These are phyloP conservation scores for Scheffersomyces parashehatae DNA, from an alignment of 1,139 yeast species.

Conservation along the genomic window DNA sequence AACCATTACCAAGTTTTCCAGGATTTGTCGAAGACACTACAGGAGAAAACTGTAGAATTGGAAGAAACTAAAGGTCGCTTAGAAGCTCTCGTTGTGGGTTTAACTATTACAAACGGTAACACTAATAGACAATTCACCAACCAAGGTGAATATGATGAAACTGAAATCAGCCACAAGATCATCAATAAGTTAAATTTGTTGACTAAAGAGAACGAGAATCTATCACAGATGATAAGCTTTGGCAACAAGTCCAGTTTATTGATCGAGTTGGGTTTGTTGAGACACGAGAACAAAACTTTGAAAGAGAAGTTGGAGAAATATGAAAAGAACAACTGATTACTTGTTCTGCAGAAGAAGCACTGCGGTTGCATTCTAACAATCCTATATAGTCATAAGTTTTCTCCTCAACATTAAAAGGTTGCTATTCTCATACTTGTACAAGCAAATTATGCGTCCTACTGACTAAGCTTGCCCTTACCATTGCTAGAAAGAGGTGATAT, in stretches of 20 bases:
- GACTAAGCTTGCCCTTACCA: too few relatives aligned
- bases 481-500: too few relatives aligned
- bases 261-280: constrained; percentile 64
- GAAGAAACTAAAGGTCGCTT: constrained; percentile 60
- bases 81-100: constrained; percentile 56
- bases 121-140: constrained; percentile 29
- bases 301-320: constrained; percentile 4
- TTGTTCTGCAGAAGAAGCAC: too few relatives aligned
- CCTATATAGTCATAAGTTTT: too few relatives aligned
- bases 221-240: constrained; percentile 68
- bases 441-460: too few relatives aligned
- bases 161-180: constrained; percentile 76
- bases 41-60: constrained; percentile 54
- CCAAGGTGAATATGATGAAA: constrained; percentile 65
- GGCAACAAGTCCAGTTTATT: constrained; percentile 73
- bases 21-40: constrained; percentile 52
- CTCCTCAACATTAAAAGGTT: too few relatives aligned
- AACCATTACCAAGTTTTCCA: constrained; percentile 50
- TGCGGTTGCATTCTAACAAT: too few relatives aligned
- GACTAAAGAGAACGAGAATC: constrained; percentile 68
- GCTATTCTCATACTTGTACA: too few relatives aligned
- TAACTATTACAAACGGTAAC: constrained; percentile 13
- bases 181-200: constrained; percentile 62
- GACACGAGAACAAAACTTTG: constrained; percentile 29
- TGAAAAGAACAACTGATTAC: not conserved